Evolutionary conservation across 1,284 basidiomycete species (phyloP), one percentile per base, ranked within the genome.

Genomic region (Takashimella tepidaria): DNA sequence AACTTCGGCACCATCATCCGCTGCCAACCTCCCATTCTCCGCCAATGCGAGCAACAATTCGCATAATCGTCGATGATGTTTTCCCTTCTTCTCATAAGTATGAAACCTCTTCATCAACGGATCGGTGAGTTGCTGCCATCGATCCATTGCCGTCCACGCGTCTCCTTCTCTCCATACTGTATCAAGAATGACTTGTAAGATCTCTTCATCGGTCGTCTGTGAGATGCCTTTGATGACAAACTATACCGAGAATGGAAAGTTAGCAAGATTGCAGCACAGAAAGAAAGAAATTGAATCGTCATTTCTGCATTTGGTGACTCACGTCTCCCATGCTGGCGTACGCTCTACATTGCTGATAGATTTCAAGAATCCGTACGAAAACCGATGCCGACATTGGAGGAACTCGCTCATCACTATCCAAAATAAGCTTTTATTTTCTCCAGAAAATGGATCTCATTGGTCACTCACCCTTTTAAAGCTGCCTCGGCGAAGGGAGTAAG

Each of bases 91-190:
- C 47, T 66, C 60, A 40, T 67, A 56, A 10, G 49, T 43, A 22
- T 67, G 62, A 53, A 69, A 64, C 21, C 67, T 58, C 31, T 67
- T 62, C 52, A 74, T 60, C 23, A 73, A 54, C 4, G 66, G 69
- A 37, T 67, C 60, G 5, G 64, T 62, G 25, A 74, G 54, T 31
- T 63, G 56, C 5, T 51, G 57, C 70, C 70, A 73, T 8, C 68
- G 61, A 54, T 74, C 72, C 51, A 70, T 72, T 1, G 70, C 65
- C 1, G 72, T 74, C 71, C 71, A 74, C 2, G 66, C 60, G 47
- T 73, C 71, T 10, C 67, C 72, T 42, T 69, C 67, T 11, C 72
- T 62, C 45, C 60, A 58, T 13, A 73, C 55, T 13, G 61, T 64
- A 49, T 74, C 71, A 24, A 72, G 56, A 21, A 66, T 64, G 44